Evolutionary conservation across 1,284 basidiomycete species (phyloP), one percentile per base, ranked within the genome.

Genomic region (Malassezia psittaci): DNA sequence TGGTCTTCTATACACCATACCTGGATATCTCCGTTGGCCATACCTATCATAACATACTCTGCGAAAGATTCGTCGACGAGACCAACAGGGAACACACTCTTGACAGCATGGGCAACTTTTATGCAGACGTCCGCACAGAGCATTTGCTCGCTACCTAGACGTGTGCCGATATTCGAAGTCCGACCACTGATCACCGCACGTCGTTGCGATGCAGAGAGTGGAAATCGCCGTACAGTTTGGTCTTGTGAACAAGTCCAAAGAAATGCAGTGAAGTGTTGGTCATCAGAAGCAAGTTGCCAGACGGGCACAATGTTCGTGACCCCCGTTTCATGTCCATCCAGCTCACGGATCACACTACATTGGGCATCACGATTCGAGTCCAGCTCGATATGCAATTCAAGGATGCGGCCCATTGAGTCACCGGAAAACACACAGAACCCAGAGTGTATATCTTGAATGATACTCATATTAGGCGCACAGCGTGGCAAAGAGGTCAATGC

Each of bases 361-460:
- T 19, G 47, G n/a, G 19, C 9, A 5, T 12, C 19, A 29, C 42
- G 3, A 44, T n/a, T 29, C 24, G 24, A 29, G 24, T 7, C 3
- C 5, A 12, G 19, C 15, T 18, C 41, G 41, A 43, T 32, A n/a
- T 43, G 41, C 41, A 40, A 32, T 36, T 57, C 49, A 21, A 57
- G 24, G 15, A 57, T 33, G 21, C 55, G 55, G 5, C 55, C 55
- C 55, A 57, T 57, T 32, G 55, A 57, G 46, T 57, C 55, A 7
- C 41, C 55, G 7, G 55, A 46, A 38, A 52, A 52, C 3, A 52
- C 10, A 2, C 41, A 34, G 21, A 38, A 16, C 6, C 39, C n/a
- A 0, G 8, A 7, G 13, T 21, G 10, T 2, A 55, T 16, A 18
- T 44, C 48, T 3, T 21, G 16, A 9, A 21, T 47, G 8, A 38